Conservation (phyloP, 2,329 filamentous ascomycete genomes). For the Stachybotrys echinatus region DNA sequence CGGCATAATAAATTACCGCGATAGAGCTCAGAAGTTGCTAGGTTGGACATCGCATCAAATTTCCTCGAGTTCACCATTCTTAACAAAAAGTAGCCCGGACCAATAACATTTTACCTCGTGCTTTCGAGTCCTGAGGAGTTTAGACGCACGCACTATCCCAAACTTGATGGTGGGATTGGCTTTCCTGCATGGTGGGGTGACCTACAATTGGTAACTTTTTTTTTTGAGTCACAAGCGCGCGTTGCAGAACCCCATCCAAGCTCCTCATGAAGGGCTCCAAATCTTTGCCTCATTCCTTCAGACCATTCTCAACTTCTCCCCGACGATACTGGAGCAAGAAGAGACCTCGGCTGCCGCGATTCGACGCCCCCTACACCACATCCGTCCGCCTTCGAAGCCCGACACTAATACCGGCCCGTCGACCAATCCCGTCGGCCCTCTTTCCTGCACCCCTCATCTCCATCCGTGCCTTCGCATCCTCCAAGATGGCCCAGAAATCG, state of each 20-base stretch:
- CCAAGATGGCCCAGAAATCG: background rate
- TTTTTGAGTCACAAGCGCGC: constrained; percentile 2
- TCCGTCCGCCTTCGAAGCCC: background rate
- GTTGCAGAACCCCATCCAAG: background rate
- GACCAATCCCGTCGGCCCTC: background rate
- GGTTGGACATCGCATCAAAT: too few species aligned
- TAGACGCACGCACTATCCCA: background rate
- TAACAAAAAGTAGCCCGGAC: too few species aligned
- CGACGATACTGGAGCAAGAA: background rate
- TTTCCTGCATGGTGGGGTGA: background rate
- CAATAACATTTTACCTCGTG: too few species aligned
- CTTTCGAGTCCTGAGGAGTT: too few species aligned
- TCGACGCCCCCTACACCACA: background rate
- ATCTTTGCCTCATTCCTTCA: background rate
- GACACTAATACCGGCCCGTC: background rate
- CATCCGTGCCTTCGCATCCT: background rate
- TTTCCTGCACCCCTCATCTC: background rate
- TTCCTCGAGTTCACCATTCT: too few species aligned
- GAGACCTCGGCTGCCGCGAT: background rate
- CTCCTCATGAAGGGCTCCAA: background rate
- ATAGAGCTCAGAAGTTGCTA: too few species aligned
- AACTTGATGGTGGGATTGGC: background rate
- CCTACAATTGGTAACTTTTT: background rate
- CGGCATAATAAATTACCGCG: background rate
- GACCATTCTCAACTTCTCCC: background rate